Evolutionary conservation across 306 rosid species (phyloP).

Genomic region (Acmispon strigosus): DNA sequence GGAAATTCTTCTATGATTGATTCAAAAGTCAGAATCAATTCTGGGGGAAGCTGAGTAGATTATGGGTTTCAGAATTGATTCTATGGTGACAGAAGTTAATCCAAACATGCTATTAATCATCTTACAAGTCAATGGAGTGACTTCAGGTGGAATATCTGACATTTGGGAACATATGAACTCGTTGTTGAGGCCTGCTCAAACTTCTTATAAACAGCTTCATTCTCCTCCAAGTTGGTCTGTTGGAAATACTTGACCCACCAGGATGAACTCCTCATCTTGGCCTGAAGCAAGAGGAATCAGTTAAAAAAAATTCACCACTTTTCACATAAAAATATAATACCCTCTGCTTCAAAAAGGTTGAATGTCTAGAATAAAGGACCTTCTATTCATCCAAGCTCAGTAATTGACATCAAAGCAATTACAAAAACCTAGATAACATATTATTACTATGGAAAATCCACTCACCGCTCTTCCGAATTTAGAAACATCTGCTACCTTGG

Average conservation of each 20-base stretch:
- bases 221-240: conserved; percentile 54
- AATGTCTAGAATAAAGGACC: not conserved
- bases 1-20: too few species aligned
- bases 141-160: conserved; percentile 69
- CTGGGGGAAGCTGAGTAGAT: too few species aligned
- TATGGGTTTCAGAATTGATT: too few species aligned
- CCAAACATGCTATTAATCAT: not conserved
- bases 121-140: conserved; percentile 38
- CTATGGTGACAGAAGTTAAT: too few species aligned
- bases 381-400: not conserved
- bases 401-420: not conserved
- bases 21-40: too few species aligned
- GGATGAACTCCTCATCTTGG: conserved; percentile 68
- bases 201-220: conserved; percentile 50
- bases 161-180: conserved; percentile 43
- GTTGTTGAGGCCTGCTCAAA: conserved; percentile 47
- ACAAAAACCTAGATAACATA: not conserved
- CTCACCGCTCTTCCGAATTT: conserved; percentile 70
- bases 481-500: conserved; percentile 64
- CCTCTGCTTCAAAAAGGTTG: not conserved
- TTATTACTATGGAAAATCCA: conserved; percentile 19
- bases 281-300: conserved; percentile 32
- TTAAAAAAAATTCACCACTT: not conserved
- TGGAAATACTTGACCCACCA: conserved; percentile 62
- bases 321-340: not conserved